Evolutionary conservation across 2,329 filamentous ascomycete genomes (phyloP), one percentile per base, ranked within the genome.

Genomic region (Cladophialophora carrionii): DNA sequence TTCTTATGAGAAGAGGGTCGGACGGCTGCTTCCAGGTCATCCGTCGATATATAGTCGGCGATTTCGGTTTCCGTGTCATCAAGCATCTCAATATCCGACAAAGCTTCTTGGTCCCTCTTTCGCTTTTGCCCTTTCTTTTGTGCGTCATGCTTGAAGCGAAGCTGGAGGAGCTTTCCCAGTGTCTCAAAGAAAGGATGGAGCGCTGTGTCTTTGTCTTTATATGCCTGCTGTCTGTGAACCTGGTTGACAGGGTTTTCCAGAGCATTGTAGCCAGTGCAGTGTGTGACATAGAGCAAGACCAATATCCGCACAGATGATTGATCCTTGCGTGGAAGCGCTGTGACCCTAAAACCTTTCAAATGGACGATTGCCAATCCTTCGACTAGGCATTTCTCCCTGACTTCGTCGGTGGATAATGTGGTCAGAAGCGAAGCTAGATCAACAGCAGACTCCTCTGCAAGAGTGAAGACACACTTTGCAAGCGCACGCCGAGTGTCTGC

Each of bases 1-100:
- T 80, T 81, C 66, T 80, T 83, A 70, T 79, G 77, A 20, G 79
- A 74, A n/a, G 78, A 66, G 14, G 57, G 34, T 49, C 34, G 62
- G 17, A 55, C 41, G n/a, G 41, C 54, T 53, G 31, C 51, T 37
- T 67, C 63, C 22, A 54, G 34, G 1, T 24, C 10, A 57, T 65
- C 67, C 22, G 63, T 53, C n/a, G 46, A 58, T 10, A 54, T 56
- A 61, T 59, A 29, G 34, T 65, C 65, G 32, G 41, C 62, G 26
- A 53, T 63, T 20, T 56, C 56, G 10, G 52, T 17, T n/a, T 68
- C 63, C 20, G 49, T 46, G 37, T 68, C 65, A 51, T 62, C 58
- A 26, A 58, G 6, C n/a, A 54, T n/a, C 17, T 56, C 67, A 34
- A 56, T 37, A 14, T 60, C 29, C 4, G 57, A 57, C 17, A 55